Evolutionary conservation across 129 eudicot species (phyloP), one percentile per base, ranked within the genome.

Genomic region (Smallanthus sonchifolius): DNA sequence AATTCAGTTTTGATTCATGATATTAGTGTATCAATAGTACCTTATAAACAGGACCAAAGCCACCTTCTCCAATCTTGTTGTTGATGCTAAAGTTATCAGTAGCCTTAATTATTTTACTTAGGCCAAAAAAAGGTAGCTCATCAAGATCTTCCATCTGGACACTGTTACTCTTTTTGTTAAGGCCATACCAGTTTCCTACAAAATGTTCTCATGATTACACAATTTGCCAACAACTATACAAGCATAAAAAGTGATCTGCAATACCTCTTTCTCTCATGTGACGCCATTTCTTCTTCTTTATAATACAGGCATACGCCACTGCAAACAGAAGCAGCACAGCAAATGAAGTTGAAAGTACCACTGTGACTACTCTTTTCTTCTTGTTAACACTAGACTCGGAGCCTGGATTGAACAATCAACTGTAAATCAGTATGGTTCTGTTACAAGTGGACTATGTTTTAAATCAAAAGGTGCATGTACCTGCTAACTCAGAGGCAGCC

Each of bases 11-110:
- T 63, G 68, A n/a, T 40, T 66, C 4, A 36, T 39, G 48, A 32
- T 47, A 15, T 48, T 32, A 52, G 6, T 16, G 39, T 16, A 51
- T 38, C 49, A 15, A 17, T 49, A 61, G 16, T 42, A 78, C 82
- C 82, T 71, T 79, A 73, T 65, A 73, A 44, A 79, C 83, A 10
- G 83, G 65, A 13, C 83, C 79, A 24, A 80, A 80, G 9, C 79
- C 83, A 42, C 83, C 79, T 63, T 80, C 54, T 37, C 79, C 79
- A 39, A 79, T 69, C 70, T 79, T 79, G 3, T 79, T 79, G 70
- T 77, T 28, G 52, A 59, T 6, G 57, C 19, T 7, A 15, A 80
- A 74, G 72, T 73, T 73, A 52, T 67, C 6, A 2, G 83, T 80
- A 5, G 83, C 83, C 68, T 45, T 57, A 2, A n/a, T 16, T 57